Percentiles rank a stretch among this genome's conserved stretches.
These are phyloP conservation scores for Gossypium trilobum DNA, from an alignment of 441 rosid species.

Conservation along the genomic window DNA sequence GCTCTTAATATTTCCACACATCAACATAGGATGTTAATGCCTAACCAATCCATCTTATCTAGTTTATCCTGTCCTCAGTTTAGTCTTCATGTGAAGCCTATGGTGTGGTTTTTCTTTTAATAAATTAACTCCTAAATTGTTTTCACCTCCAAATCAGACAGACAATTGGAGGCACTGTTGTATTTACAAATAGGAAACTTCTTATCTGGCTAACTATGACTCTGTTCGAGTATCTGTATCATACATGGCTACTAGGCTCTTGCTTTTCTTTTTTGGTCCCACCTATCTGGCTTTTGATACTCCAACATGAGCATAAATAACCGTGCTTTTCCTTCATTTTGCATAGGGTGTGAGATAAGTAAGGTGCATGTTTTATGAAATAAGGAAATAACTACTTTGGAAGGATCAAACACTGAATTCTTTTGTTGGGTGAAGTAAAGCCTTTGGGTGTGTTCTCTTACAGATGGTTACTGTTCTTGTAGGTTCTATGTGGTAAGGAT, in stretches of 20 bases:
- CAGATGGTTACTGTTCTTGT: constrained; percentile 3
- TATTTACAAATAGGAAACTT: neutral
- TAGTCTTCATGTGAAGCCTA: neutral
- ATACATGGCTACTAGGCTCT: neutral
- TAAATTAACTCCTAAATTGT: neutral
- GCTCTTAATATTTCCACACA: neutral
- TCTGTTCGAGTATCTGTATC: neutral
- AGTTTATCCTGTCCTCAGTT: neutral
- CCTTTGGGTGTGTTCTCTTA: neutral
- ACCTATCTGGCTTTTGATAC: neutral
- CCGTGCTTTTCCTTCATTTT: neutral
- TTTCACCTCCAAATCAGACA: neutral
- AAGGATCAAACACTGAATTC: neutral
- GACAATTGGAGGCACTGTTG: neutral
- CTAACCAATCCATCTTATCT: neutral
- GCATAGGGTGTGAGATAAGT: neutral
- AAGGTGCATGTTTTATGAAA: neutral
- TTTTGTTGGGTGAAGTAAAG: neutral
- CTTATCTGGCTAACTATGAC: neutral
- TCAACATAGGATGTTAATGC: neutral
- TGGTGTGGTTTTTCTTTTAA: neutral
- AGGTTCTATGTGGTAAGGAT: constrained; percentile 80
- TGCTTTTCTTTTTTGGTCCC: neutral
- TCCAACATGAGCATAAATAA: neutral
- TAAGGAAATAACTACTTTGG: neutral